These are phyloP conservation scores for Grammothele lineata DNA, from an alignment of 768 basidiomycete species.

Conservation along the genomic window DNA sequence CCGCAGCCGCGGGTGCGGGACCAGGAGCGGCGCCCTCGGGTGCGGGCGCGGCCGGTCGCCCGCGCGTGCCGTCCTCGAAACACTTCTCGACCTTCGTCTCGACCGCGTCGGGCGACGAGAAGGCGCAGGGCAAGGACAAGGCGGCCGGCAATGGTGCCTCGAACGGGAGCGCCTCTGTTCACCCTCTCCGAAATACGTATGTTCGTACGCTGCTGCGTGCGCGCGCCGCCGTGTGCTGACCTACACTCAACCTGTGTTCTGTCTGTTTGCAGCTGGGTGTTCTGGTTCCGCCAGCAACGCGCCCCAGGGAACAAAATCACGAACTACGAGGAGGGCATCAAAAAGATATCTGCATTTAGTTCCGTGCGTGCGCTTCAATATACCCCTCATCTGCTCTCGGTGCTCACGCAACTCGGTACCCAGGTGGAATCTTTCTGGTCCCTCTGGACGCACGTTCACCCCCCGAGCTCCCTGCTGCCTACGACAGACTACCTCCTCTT, in stretches of 20 bases:
- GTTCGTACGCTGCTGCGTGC: constrained; percentile 46
- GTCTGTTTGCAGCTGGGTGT: constrained; percentile 62
- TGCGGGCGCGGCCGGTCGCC: constrained; percentile 28
- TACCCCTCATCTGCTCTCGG: neutral
- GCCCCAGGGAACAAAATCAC: constrained; percentile 85
- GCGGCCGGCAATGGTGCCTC: constrained; percentile 31
- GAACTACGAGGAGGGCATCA: constrained; percentile 94
- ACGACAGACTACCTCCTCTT: constrained; percentile 96
- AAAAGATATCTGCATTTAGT: constrained; percentile 85
- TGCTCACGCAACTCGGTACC: neutral
- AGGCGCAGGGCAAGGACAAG: constrained; percentile 39
- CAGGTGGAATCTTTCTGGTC: constrained; percentile 97
- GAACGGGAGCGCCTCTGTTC: constrained; percentile 43
- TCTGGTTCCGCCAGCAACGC: constrained; percentile 90
- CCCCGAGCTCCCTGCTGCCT: constrained; percentile 78
- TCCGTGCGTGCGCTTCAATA: constrained; percentile 71
- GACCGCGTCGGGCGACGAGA: constrained; percentile 38
- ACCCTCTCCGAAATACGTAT: constrained; percentile 86
- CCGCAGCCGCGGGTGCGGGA: no score
- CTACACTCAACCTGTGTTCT: neutral
- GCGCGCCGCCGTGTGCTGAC: constrained; percentile 18
- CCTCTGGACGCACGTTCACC: constrained; percentile 85
- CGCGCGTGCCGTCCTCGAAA: constrained; percentile 58
- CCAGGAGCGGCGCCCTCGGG: no score
- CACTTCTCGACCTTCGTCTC: constrained; percentile 68